phyloP scores from a whole-genome alignment of 371 early-diverging fungal species.

The Mortierella sp. region DNA sequence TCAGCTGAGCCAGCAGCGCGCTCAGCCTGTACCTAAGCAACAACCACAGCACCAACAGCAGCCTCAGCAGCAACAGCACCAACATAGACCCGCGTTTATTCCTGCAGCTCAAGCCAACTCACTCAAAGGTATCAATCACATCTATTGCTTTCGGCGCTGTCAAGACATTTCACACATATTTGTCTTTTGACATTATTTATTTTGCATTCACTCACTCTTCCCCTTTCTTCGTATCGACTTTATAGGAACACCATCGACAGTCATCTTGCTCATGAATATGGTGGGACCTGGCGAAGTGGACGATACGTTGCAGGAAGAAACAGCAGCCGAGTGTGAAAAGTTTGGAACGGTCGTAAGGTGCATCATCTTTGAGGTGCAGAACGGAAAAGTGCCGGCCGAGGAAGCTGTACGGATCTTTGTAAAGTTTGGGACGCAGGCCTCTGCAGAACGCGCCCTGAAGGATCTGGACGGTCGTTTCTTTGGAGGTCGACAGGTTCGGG shows the following conservation, averaged over 20 bases:
- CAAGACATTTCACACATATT: too few species aligned
- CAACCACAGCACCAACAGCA: not conserved
- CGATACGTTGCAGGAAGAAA: conserved; percentile 80
- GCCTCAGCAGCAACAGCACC: conserved; percentile 28
- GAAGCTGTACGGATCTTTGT: conserved; percentile 81
- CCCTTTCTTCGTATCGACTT: not conserved
- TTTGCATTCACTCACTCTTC: not conserved
- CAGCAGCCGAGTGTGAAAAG: conserved; percentile 81
- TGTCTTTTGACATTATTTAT: too few species aligned
- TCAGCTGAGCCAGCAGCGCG: conserved; percentile 59
- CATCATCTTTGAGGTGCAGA: conserved; percentile 73
- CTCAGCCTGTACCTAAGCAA: conserved; percentile 7
- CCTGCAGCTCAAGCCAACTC: not conserved
- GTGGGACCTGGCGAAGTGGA: conserved; percentile 82
- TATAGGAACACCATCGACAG: conserved; percentile 52
- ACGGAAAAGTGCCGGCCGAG: conserved; percentile 68
- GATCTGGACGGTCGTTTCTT: conserved; percentile 84
- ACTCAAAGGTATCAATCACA: conserved; percentile 6
- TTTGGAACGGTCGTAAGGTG: conserved; percentile 81
- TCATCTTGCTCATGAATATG: conserved; percentile 73
- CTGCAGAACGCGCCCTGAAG: conserved; percentile 68
- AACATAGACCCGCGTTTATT: not conserved
- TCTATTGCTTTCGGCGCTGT: too few species aligned
- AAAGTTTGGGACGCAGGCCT: conserved; percentile 65
- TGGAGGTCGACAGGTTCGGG: conserved; percentile 78